These are phyloP conservation scores for Fusarium nurragi DNA, from an alignment of 2,329 filamentous ascomycete species.

Conservation along the genomic window DNA sequence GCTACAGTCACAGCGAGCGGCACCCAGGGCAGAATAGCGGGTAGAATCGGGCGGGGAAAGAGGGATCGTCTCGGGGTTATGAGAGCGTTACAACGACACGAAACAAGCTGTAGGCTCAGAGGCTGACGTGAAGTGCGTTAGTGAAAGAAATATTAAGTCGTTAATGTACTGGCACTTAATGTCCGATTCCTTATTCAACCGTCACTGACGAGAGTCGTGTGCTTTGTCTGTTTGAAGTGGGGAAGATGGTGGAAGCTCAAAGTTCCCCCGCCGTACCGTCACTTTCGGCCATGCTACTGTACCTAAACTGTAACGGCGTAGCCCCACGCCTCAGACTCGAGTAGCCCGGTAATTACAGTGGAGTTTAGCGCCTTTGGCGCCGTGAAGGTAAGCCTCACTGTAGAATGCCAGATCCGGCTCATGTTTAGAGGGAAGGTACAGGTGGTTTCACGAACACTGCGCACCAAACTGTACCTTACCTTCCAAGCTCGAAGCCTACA, in stretches of 20 bases:
- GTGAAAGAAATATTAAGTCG: not conserved
- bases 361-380: constrained; percentile 29
- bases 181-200: not conserved
- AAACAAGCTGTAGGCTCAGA: not conserved
- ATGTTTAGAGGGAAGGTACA: constrained; percentile 12
- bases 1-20: constrained; percentile 34
- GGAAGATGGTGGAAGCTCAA: constrained; percentile 32
- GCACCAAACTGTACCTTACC: not conserved
- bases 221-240: not conserved
- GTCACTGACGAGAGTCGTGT: not conserved
- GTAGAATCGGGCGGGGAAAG: constrained; percentile 31
- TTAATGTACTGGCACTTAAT: not conserved
- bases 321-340: constrained; percentile 21
- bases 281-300: not conserved
- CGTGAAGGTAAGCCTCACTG: constrained; percentile 17
- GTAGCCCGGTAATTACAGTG: constrained; percentile 19
- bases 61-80: not conserved
- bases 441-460: constrained; percentile 3
- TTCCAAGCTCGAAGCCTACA: not conserved
- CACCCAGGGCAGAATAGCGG: constrained; percentile 18
- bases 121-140: not conserved
- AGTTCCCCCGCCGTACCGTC: constrained; percentile 9
- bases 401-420: constrained; percentile 11
- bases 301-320: not conserved
- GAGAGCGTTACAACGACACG: not conserved